Evolutionary conservation across 2,329 filamentous ascomycete species (phyloP).

Genomic region (Dothistroma septosporum): DNA sequence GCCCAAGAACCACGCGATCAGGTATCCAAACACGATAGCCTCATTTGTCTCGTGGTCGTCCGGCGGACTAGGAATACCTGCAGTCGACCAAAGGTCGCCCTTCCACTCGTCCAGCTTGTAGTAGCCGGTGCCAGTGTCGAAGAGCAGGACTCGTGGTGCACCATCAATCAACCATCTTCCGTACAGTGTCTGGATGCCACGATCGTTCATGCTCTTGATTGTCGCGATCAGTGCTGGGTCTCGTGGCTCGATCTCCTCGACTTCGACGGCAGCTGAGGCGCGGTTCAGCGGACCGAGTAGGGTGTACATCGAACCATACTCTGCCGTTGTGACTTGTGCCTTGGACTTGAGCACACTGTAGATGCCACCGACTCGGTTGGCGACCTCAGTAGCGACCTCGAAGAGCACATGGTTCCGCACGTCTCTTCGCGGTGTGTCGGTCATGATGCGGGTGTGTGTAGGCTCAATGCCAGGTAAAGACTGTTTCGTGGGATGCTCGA

Average conservation of each 20-base stretch:
- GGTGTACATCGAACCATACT: conserved; percentile 97
- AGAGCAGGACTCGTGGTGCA: conserved; percentile 85
- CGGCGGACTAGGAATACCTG: conserved; percentile 88
- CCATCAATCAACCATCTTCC: conserved; percentile 97
- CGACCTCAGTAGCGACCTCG: conserved; percentile 94
- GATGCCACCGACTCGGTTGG: conserved; percentile 96
- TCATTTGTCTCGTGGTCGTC: conserved; percentile 95
- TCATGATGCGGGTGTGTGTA: conserved; percentile 26
- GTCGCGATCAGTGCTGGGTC: conserved; percentile 74
- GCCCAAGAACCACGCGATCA: conserved; percentile 96
- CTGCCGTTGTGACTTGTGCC: conserved; percentile 91
- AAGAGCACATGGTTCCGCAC: conserved; percentile 95
- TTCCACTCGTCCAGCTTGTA: conserved; percentile 95
- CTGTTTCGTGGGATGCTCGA: background rate
- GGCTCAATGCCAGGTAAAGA: conserved; percentile 4
- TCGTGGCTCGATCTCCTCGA: conserved; percentile 84
- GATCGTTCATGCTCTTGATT: conserved; percentile 87
- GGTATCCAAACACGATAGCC: conserved; percentile 93
- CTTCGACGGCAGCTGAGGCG: conserved; percentile 91
- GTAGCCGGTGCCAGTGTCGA: conserved; percentile 93
- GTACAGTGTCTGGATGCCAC: conserved; percentile 85
- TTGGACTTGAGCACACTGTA: conserved; percentile 99
- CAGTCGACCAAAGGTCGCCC: conserved; percentile 85
- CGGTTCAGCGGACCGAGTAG: conserved; percentile 92
- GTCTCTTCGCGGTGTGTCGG: conserved; percentile 53